A percentile compares a stretch with the other conserved stretches of the same genome.
Evolutionary conservation across 2,329 filamentous ascomycete genomes (phyloP).

Genomic region (Malbranchea zuffiana): DNA sequence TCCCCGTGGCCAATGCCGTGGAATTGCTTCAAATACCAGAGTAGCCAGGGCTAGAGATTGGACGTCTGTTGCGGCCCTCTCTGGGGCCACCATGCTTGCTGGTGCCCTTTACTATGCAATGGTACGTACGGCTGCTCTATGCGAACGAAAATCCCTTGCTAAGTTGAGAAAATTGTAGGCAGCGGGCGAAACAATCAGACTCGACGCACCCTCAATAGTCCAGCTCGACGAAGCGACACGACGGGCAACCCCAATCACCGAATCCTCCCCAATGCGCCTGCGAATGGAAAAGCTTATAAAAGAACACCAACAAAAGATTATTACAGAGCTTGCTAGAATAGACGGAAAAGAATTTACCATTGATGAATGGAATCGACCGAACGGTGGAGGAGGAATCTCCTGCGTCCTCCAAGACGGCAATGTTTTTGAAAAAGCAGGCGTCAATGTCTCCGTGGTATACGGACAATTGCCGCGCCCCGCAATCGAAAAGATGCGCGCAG

Average conservation of each 20-base stretch:
- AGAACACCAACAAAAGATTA: constrained; percentile 79
- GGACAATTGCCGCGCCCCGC: constrained; percentile 76
- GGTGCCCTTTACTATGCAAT: constrained; percentile 1
- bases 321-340: constrained; percentile 67
- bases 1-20: constrained; percentile 1
- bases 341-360: constrained; percentile 72
- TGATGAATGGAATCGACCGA: constrained; percentile 78
- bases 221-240: constrained; percentile 75
- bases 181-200: constrained; percentile 2
- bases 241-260: constrained; percentile 61
- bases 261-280: constrained; percentile 84
- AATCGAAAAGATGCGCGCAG: constrained; percentile 84
- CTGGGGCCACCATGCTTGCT: constrained; percentile 1
- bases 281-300: constrained; percentile 97
- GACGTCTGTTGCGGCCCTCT: constrained; percentile 5
- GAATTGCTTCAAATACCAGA: background rate
- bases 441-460: constrained; percentile 92
- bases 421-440: constrained; percentile 94
- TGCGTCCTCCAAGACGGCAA: constrained; percentile 93
- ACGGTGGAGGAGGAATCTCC: constrained; percentile 85
- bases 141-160: constrained; percentile 1
- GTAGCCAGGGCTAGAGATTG: background rate
- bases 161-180: constrained; percentile 1
- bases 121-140: constrained; percentile 1
- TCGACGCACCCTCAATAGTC: constrained; percentile 52